These are phyloP conservation scores for Hanseniaspora gamundiae DNA, from an alignment of 1,139 yeast genomes.

Conservation along the genomic window DNA sequence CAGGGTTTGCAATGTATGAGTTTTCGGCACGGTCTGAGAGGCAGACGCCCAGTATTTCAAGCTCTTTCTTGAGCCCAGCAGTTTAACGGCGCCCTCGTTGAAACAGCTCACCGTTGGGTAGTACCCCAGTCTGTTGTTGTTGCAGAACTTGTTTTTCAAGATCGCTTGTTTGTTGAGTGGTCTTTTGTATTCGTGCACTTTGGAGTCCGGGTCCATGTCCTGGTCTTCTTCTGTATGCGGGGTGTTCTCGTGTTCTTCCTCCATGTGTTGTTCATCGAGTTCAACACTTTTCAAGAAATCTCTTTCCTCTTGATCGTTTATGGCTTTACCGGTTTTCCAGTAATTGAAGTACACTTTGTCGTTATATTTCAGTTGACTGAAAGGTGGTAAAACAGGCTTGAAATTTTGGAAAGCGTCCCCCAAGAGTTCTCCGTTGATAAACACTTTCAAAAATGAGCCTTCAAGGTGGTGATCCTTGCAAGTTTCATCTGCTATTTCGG, in stretches of 20 bases:
- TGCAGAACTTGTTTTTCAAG: slow-evolving; percentile 34
- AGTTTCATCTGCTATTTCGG: not conserved
- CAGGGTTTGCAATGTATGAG: slow-evolving; percentile 33
- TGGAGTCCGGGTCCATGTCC: slow-evolving; percentile 1
- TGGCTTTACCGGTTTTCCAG: slow-evolving; percentile 25
- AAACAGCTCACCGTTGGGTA: slow-evolving; percentile 84
- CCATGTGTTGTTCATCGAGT: not conserved
- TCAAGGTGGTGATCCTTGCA: slow-evolving; percentile 14
- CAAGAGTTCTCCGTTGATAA: slow-evolving; percentile 59
- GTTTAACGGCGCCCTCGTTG: slow-evolving; percentile 57
- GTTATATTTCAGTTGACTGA: slow-evolving; percentile 37
- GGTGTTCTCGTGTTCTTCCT: slow-evolving; percentile 2
- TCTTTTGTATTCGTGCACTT: slow-evolving; percentile 2
- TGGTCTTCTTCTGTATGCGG: slow-evolving; percentile 6
- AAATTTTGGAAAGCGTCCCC: slow-evolving; percentile 60
- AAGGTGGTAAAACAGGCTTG: slow-evolving; percentile 70
- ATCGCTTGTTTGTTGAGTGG: slow-evolving; percentile 17
- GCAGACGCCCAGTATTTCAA: slow-evolving; percentile 27
- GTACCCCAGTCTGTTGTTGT: slow-evolving; percentile 83
- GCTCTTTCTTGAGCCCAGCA: slow-evolving; percentile 14
- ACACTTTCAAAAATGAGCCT: slow-evolving; percentile 41
- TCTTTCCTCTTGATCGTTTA: slow-evolving; percentile 2
- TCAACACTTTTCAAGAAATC: not conserved
- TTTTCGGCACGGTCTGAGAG: slow-evolving; percentile 35
- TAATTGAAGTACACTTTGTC: slow-evolving; percentile 29